Conservation (phyloP, 352 stramenopile species). For the Phytophthora cryptogea region DNA sequence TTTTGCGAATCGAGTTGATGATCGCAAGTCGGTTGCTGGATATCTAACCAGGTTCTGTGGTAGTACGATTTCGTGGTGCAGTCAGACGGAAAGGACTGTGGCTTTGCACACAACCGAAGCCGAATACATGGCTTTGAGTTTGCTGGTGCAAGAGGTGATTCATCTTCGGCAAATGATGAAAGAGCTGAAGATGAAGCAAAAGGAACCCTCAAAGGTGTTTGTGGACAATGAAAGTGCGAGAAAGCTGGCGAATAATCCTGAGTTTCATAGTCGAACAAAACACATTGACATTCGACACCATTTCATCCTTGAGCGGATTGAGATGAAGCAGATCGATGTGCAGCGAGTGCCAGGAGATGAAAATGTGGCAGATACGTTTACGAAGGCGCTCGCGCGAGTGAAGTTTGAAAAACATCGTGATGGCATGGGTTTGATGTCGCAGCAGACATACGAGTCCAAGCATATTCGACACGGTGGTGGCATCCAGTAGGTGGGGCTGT, state of each 20-base stretch:
- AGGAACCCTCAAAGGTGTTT: slow-evolving; percentile 13
- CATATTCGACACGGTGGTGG: neutral
- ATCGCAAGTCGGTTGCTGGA: too few relatives aligned
- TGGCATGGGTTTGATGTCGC: slow-evolving; percentile 5
- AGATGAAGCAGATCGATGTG: slow-evolving; percentile 15
- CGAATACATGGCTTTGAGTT: slow-evolving; percentile 24
- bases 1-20: slow-evolving; percentile 11
- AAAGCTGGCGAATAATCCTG: slow-evolving; percentile 26
- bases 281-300: too few relatives aligned
- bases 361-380: slow-evolving; percentile 30
- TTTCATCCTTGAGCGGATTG: slow-evolving; percentile 16
- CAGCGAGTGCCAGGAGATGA: slow-evolving; percentile 12
- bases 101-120: too few relatives aligned
- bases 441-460: neutral
- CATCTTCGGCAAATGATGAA: slow-evolving; percentile 23
- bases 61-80: slow-evolving; percentile 23
- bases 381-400: slow-evolving; percentile 15
- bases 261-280: slow-evolving; percentile 21
- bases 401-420: slow-evolving; percentile 23
- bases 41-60: slow-evolving; percentile 26
- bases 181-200: slow-evolving; percentile 16
- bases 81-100: slow-evolving; percentile 24
- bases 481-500: slow-evolving; percentile 17
- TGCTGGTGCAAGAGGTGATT: slow-evolving; percentile 24
- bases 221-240: slow-evolving; percentile 17